Evolutionary conservation across 805 yeast species (phyloP), one percentile per base, ranked within the genome.

Genomic region (Yarrowia deformans): DNA sequence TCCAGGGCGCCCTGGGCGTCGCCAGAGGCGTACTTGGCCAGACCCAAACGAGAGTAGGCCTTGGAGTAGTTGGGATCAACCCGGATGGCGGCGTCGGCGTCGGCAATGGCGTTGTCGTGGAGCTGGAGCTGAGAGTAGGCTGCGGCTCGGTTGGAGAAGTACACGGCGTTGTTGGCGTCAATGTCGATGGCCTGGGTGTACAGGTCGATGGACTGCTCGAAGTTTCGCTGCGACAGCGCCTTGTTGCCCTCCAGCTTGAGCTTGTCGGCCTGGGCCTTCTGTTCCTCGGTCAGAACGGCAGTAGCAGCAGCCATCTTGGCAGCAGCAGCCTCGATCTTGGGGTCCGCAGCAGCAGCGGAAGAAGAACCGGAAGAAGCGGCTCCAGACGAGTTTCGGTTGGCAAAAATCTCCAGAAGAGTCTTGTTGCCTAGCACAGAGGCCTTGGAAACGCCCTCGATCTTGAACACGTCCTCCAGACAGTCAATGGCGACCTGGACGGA

Each of bases 11-110:
- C 97, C 79, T 90, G 88, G 70, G 94, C 88, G 77, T 93, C 94
- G n/a, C 97, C 97, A 70, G 90, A 82, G n/a, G 97, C 97, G 79
- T 89, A 94, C 77, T 89, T 87, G 5, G 99, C 98, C 74, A 93
- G 87, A 2, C 98, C 99, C 73, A 95, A 83, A 79, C 99, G 89
- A 7, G 97, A 91, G 84, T 93, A 95, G 12, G 97, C 97, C 82
- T 94, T 93, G 40, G 97, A 88, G 75, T 91, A 95, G 8, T 81
- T 75, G 68, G 97, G 90, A 76, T 94, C 93, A 67, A 88, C 81
- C 71, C 85, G 84, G 69, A 92, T 88, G 50, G 99, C 97, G 69
- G 82, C 82, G 75, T 90, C 84, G 37, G 98, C 97, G 78, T 95
- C 99, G 55, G 82, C 82, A 49, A 90, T 85, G 2, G 99, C 98